Percentiles rank a stretch among this genome's conserved stretches.
Evolutionary conservation across 306 rosid genomes (phyloP).

Genomic region (Erythrophleum fordii): DNA sequence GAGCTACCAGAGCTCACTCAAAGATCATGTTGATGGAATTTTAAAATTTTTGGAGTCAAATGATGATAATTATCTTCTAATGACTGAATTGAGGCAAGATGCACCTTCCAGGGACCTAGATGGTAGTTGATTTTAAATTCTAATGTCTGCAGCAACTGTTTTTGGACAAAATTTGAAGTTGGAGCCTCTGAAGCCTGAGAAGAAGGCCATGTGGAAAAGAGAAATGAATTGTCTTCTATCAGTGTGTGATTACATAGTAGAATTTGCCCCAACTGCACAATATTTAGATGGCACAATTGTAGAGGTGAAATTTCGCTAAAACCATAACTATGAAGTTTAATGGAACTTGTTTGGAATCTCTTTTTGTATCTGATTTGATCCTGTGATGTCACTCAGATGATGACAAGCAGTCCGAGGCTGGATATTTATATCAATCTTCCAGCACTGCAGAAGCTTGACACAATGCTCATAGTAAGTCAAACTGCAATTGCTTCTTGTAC

Average conservation of each 20-base stretch:
- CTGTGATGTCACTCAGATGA: constrained; percentile 57
- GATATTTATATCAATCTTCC: constrained; percentile 91
- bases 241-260: constrained; percentile 94
- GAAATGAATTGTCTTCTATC: constrained; percentile 92
- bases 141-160: constrained; percentile 67
- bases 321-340: constrained; percentile 26
- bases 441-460: constrained; percentile 88
- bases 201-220: constrained; percentile 95
- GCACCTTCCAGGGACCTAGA: background rate
- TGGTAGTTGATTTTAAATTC: background rate
- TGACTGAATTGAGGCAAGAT: background rate
- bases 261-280: constrained; percentile 73
- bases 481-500: constrained; percentile 9
- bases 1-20: background rate
- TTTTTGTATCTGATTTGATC: constrained; percentile 19
- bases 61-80: background rate
- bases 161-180: constrained; percentile 87
- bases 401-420: constrained; percentile 81
- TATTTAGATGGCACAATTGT: constrained; percentile 66
- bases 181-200: constrained; percentile 82
- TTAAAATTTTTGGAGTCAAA: background rate
- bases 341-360: background rate
- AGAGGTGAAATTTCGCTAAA: constrained; percentile 60
- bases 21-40: background rate
- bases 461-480: constrained; percentile 81